Percentiles rank a stretch among this genome's conserved stretches.
Evolutionary conservation across 2,329 filamentous ascomycete genomes (phyloP).

Genomic region (Colletotrichum sp.): DNA sequence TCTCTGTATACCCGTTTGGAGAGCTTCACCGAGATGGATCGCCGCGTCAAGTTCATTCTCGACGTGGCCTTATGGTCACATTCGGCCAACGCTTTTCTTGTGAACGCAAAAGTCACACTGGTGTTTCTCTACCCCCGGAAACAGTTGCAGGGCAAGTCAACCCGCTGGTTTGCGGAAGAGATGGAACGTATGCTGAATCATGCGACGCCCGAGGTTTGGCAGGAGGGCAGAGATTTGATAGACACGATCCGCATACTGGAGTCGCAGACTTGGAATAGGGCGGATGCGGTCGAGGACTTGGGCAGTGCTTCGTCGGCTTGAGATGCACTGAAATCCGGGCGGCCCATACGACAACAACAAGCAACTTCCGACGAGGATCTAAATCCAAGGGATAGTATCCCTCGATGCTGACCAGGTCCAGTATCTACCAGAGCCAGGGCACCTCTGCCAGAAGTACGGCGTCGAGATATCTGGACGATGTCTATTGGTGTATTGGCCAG

Average conservation of each 20-base stretch:
- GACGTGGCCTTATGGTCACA: neutral
- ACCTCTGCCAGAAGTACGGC: neutral
- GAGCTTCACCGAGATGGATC: neutral
- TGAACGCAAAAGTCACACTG: neutral
- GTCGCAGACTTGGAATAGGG: constrained; percentile 74
- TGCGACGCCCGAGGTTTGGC: neutral
- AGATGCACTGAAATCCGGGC: neutral
- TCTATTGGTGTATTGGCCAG: neutral
- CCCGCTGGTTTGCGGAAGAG: neutral
- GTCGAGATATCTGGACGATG: neutral
- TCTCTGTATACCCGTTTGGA: neutral
- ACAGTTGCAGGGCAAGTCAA: neutral
- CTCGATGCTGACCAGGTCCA: neutral
- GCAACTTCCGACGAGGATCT: neutral
- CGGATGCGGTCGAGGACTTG: constrained; percentile 74
- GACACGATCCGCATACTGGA: constrained; percentile 65
- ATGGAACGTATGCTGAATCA: neutral
- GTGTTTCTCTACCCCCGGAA: neutral
- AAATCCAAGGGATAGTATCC: neutral
- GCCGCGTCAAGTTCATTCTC: neutral
- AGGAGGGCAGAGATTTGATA: neutral
- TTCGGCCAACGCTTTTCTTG: neutral
- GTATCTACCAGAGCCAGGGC: neutral
- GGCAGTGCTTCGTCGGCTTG: constrained; percentile 42
- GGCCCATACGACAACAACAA: neutral